phyloP scores from a whole-genome alignment of 1,284 basidiomycete species.

The Heimioporus retisporus region DNA sequence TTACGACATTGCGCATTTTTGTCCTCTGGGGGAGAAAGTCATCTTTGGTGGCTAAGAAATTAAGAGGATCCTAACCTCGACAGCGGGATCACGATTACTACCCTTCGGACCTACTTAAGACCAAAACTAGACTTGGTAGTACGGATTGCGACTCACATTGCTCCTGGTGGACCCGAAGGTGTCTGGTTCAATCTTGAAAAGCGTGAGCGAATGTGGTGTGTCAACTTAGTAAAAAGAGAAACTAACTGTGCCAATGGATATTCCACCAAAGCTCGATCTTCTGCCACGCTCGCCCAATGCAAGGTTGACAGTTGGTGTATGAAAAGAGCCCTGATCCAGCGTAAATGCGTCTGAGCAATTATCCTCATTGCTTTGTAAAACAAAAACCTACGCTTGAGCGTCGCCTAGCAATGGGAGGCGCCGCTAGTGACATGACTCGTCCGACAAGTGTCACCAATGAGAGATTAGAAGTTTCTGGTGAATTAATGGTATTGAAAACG shows the following conservation, averaged over 20 bases:
- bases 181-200: conserved; percentile 23
- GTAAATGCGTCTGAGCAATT: conserved; percentile 7
- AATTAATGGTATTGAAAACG: conserved; percentile 4
- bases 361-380: background rate
- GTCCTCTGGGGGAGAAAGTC: conserved; percentile 7
- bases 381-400: conserved; percentile 22
- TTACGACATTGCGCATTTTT: conserved; percentile 33
- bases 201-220: conserved; percentile 8
- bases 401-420: background rate
- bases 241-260: conserved; percentile 4
- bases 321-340: conserved; percentile 16
- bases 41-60: background rate
- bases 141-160: conserved; percentile 19
- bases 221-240: conserved; percentile 13
- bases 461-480: no score
- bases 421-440: conserved; percentile 13
- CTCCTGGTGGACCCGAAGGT: background rate
- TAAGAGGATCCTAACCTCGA: conserved; percentile 23
- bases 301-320: background rate
- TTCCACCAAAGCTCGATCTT: conserved; percentile 7
- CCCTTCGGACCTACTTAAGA: conserved; percentile 2
- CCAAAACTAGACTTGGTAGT: background rate
- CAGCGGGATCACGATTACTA: background rate
- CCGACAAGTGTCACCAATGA: background rate
- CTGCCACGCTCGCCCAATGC: background rate